Evolutionary conservation across 2,329 filamentous ascomycete genomes (phyloP), one percentile per base, ranked within the genome.

Genomic region (Aspergillus arachidicola): DNA sequence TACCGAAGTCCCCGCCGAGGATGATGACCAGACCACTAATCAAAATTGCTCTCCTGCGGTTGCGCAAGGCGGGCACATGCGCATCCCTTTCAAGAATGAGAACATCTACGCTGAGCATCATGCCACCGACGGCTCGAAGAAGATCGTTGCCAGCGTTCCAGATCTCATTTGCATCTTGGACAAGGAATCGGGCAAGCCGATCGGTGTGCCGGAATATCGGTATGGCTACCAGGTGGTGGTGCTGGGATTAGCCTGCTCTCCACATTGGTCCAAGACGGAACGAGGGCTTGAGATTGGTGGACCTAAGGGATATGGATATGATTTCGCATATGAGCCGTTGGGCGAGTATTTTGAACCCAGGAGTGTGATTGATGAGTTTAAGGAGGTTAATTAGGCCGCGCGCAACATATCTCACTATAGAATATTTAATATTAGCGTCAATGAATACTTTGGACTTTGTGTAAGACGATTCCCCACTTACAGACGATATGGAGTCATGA

Each of bases 81-180:
- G 60, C 23, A 55, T 74, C 1, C 71, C 71, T 1, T 74, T 74
- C 60, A 72, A 73, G 58, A 74, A 73, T 41, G 72, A 74, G 55
- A 73, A 74, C 58, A 66, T 71, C 0, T 68, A 67, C 10, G 72
- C 66, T 4, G 66, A 71, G 60, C 68, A 66, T 12, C 53, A 57
- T 23, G 21, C 69, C 2, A 48, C 46, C 1, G 60, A 53, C 26
- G 63, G 63, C 10, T 57, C 66, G 23, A 45, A 56, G 23, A 66
- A 73, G 50, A 72, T 86, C 0, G 71, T 88, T 1, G 83, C 83
- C 1, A 80, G 84, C 2, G 86, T 86, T 2, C 86, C 86, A 0
- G 86, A 88, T 61, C 73, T 88, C 7, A 84, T 88, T 59, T 79
- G 81, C 0, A 78, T 87, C 10, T 80, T 88, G 19, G 85, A 87